Evolutionary conservation across 2,329 filamentous ascomycete genomes (phyloP), one percentile per base, ranked within the genome.

Genomic region (Kalaharituber pfeilii): DNA sequence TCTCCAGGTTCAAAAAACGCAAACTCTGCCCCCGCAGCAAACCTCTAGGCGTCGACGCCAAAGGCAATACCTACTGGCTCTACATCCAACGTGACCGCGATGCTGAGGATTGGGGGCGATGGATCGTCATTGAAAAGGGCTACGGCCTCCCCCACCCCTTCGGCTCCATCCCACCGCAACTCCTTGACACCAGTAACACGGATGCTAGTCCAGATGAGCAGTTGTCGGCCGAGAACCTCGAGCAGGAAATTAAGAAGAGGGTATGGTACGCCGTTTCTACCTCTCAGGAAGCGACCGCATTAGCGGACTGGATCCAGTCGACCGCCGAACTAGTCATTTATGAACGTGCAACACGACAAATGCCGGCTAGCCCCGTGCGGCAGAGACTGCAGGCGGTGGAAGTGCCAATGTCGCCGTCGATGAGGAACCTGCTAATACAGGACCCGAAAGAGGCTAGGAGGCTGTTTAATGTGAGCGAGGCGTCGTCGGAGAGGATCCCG

Each of bases 51-150:
- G 39, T 42, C 20, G 59, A 60, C 33, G 52, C 51, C 9, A 51
- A 53, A 22, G 59, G 59, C 4, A 60, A 60, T 26, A 59, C 45
- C 6, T 60, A 60, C 33, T 57, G 54, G 47, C 50, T 60, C 28
- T 60, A 59, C 47, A 52, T 49, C 15, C 56, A 59, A 15, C 57
- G 56, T 3, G 53, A 59, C 49, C 51, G 47, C 49, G 11, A 13
- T n/a, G 55, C 57, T 26, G 59, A 60, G 45, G 59, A 58, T 44
- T 60, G 59, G 59, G 59, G 59, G 15, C 55, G 54, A 45, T 60
- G 59, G 59, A 44, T 60, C 36, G 56, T 60, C 1, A 53, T 59
- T n/a, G 53, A 58, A 50, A 57, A 58, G 29, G 55, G 52, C 18
- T 13, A 11, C 26, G 47, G 26, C 20, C 49, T 60, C 9, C 57